Base-by-base conservation (phyloP, 2,329 filamentous ascomycete genomes). In the Ascochyta clinopodiicola region DNA sequence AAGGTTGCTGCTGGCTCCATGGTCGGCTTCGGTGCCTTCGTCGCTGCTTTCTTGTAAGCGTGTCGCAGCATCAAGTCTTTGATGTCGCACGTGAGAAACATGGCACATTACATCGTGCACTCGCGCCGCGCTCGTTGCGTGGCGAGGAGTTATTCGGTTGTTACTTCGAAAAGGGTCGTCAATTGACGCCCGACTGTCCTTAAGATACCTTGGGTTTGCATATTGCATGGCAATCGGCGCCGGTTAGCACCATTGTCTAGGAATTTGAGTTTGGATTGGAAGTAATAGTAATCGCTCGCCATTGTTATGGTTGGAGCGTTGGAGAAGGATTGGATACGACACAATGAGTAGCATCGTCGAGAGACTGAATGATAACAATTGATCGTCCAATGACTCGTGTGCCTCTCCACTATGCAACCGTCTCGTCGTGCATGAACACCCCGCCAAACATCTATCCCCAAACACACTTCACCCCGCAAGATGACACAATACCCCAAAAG, bases 41-140 rank as follows among this genome's bases (percentile, higher is more conserved):
- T 75, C 31, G 73, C 71, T 55, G 70, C 68, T 36, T 72, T 75
- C 67, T 71, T 75, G 68, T 75, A 74, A 68, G 58, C 66, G 57
- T 37, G 32, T 34, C 21, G 24, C 40, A 37, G 37, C 42, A 29
- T 48, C 53, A 60, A 47, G 48, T 42, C 22, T 51, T 51, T 55
- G 46, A 35, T 50, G 44, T 59, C 35, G 56, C 49, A 51, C 36
- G 31, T 45, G 27, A 19, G 29, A 31, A 53, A 54, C 55, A 60
- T 44, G 57, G 56, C 51, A 59, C 58, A 50, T 38, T 43, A 49
- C 49, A 57, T 54, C 51, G 57, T 66, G 56, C 59, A 60, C 54
- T 61, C 63, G 57, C 44, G 56, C 46, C 57, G 56, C 56, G 37
- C 40, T 21, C 40, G 36, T 48, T 34, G 51, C 46, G 32, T 47